Base-by-base conservation (phyloP, 495 filamentous ascomycete species). In the Aspergillus nanangensis region DNA sequence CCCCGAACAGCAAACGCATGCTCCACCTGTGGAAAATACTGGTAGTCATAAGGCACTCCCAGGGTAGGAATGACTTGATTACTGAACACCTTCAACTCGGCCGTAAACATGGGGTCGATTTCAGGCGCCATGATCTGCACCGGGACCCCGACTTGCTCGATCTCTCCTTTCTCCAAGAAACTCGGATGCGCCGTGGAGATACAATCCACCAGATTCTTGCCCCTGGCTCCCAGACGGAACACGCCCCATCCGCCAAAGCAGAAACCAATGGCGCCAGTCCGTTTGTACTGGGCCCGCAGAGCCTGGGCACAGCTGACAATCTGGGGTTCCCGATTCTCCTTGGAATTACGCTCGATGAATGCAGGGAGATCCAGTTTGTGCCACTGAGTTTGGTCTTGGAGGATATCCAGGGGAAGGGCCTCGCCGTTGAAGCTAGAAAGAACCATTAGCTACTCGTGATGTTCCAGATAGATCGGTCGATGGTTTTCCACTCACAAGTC, bases 171-270 rank as follows among this genome's bases (percentile, higher is more conserved):
- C 0, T 57, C 67, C 11, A 80, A 41, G 17, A 69, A 52, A 8
- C 67, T 74, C 1, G 81, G 81, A 58, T 84, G 81, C 1, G 65
- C 80, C 4, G 62, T 66, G 0, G 71, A 67, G 22, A 83, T 65
- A 39, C 61, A 71, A 50, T 83, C 78, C n/a, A 86, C 69, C n/a
- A 84, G 56, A 1, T 22, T 31, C 5, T 48, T 21, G 33, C 46
- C 69, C 37, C 66, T 64, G 2, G 56, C 61, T 4, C 70, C 76
- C 1, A 83, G 63, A 29, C 70, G 57, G 54, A 77, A 75, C 19
- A 69, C 66, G 0, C 69, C 78, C 79, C 78, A 82, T 1, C 77
- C 79, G 40, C 80, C 79, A 39, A 67, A 84, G 65, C 82, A 85
- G 57, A 72, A 83, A 3, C 81, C 80, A 15, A 83, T 59, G 2